phyloP scores from a whole-genome alignment of 768 basidiomycete genomes.

The Naganishia randhawae region DNA sequence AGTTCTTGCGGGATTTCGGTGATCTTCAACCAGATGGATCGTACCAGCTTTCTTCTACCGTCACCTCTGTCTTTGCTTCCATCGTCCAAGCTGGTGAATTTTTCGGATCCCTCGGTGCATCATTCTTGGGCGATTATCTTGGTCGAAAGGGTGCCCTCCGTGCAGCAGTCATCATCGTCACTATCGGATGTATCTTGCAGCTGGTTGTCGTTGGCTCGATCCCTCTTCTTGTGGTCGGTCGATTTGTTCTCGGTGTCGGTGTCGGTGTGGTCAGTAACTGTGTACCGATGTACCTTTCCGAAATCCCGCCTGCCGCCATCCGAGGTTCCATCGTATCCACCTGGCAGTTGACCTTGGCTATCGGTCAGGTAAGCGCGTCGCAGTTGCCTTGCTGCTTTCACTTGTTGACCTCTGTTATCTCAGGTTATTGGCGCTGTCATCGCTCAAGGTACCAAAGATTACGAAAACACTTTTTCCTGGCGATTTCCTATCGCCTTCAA shows the following conservation, averaged over 20 bases:
- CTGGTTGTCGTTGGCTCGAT: slow-evolving; percentile 35
- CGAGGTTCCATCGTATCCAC: slow-evolving; percentile 46
- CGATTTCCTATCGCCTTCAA: slow-evolving; percentile 48
- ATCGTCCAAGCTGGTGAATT: slow-evolving; percentile 51
- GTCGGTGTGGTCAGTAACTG: slow-evolving; percentile 46
- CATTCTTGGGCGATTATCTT: slow-evolving; percentile 43
- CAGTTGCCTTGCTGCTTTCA: not conserved
- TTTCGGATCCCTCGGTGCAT: slow-evolving; percentile 46
- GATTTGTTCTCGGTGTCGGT: slow-evolving; percentile 47
- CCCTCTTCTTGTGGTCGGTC: slow-evolving; percentile 42
- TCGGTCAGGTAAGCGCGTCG: slow-evolving; percentile 40
- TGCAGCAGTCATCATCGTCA: slow-evolving; percentile 39
- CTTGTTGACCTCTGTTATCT: not conserved
- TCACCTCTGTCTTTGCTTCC: slow-evolving; percentile 42
- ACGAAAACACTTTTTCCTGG: slow-evolving; percentile 35
- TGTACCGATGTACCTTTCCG: slow-evolving; percentile 49
- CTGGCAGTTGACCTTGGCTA: slow-evolving; percentile 50
- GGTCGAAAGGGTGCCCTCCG: slow-evolving; percentile 47
- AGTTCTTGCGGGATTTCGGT: slow-evolving; percentile 39
- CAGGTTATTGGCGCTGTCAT: slow-evolving; percentile 47
- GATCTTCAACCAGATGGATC: slow-evolving; percentile 27
- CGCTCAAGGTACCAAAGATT: slow-evolving; percentile 43
- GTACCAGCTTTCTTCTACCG: slow-evolving; percentile 33
- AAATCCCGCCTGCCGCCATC: slow-evolving; percentile 48
- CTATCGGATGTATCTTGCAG: slow-evolving; percentile 44